phyloP scores from a whole-genome alignment of 805 yeast species.

The Schwanniomyces polymorphus region DNA sequence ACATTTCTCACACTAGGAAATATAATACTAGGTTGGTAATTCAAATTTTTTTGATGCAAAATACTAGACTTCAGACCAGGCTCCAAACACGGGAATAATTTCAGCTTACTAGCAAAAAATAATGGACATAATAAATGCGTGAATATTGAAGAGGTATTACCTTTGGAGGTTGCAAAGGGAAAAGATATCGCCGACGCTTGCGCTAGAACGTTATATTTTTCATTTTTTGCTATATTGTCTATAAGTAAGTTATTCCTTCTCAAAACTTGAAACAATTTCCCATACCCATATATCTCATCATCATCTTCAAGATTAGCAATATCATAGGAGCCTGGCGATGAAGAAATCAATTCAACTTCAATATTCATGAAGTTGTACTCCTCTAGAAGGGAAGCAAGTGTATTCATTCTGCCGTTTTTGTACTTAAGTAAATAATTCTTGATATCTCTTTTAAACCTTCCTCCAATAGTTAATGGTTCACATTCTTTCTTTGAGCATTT shows the following conservation, averaged over 20 bases:
- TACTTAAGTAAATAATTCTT: constrained; percentile 47
- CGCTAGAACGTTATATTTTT: constrained; percentile 33
- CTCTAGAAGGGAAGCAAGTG: constrained; percentile 26
- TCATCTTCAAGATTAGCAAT: constrained; percentile 8
- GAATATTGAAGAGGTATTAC: constrained; percentile 39
- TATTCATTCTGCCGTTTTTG: constrained; percentile 21
- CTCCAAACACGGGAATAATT: constrained; percentile 17
- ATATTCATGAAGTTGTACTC: constrained; percentile 46
- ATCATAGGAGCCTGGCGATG: constrained; percentile 48
- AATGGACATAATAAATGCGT: constrained; percentile 50
- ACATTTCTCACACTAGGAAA: constrained; percentile 48
- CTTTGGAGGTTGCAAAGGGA: constrained; percentile 30
- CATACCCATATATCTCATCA: constrained; percentile 47
- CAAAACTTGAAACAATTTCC: constrained; percentile 43
- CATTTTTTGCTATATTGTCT: constrained; percentile 7
- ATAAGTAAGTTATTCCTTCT: constrained; percentile 30
- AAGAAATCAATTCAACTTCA: constrained; percentile 54
- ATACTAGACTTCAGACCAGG: constrained; percentile 24
- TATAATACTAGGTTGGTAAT: constrained; percentile 35
- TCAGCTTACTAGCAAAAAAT: constrained; percentile 27
- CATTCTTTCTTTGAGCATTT: constrained; percentile 1
- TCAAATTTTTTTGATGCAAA: constrained; percentile 20
- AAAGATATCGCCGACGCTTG: constrained; percentile 53
- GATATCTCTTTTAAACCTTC: constrained; percentile 47
- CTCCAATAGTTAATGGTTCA: constrained; percentile 5